A percentile compares a stretch with the other conserved stretches of the same genome.
Evolutionary conservation across 2,329 filamentous ascomycete species (phyloP).

Genomic region (Arthrobotrys musiformis): DNA sequence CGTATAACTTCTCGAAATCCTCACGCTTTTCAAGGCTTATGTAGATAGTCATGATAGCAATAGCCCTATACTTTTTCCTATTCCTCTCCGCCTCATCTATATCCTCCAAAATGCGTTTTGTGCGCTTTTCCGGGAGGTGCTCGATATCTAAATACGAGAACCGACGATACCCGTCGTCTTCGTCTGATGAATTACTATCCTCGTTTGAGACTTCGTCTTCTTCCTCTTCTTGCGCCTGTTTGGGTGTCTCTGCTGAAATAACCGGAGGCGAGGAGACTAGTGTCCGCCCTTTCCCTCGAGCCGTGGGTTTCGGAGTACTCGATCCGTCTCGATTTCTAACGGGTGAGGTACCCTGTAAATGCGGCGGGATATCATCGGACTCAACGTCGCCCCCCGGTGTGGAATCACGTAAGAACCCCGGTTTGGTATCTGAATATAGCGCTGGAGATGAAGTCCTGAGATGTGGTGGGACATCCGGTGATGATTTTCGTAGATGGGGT

Average conservation of each 20-base stretch:
- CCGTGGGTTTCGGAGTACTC: neutral
- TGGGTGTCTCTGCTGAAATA: neutral
- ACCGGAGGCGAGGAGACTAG: constrained; percentile 27
- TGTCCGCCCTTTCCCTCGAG: neutral
- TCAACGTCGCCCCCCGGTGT: neutral
- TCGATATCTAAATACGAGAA: constrained; percentile 46
- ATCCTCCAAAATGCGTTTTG: constrained; percentile 40
- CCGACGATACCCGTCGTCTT: constrained; percentile 32
- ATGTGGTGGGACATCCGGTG: constrained; percentile 23
- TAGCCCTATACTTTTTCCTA: constrained; percentile 45
- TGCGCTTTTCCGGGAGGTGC: constrained; percentile 31
- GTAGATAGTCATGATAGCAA: constrained; percentile 48
- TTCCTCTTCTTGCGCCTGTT: neutral
- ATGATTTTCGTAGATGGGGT: constrained; percentile 15
- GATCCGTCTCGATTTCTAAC: neutral
- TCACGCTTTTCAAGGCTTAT: constrained; percentile 30
- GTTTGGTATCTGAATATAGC: constrained; percentile 22
- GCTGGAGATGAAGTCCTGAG: constrained; percentile 7
- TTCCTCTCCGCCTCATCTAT: constrained; percentile 50
- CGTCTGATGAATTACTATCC: neutral
- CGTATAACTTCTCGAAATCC: constrained; percentile 44
- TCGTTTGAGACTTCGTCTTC: neutral
- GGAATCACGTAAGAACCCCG: constrained; percentile 25
- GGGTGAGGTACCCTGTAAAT: constrained; percentile 27
- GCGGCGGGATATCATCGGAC: constrained; percentile 30